A percentile compares a stretch with the other conserved stretches of the same genome.
These are phyloP conservation scores for Fusarium sp. DNA, from an alignment of 2,329 filamentous ascomycete species.

Conservation along the genomic window DNA sequence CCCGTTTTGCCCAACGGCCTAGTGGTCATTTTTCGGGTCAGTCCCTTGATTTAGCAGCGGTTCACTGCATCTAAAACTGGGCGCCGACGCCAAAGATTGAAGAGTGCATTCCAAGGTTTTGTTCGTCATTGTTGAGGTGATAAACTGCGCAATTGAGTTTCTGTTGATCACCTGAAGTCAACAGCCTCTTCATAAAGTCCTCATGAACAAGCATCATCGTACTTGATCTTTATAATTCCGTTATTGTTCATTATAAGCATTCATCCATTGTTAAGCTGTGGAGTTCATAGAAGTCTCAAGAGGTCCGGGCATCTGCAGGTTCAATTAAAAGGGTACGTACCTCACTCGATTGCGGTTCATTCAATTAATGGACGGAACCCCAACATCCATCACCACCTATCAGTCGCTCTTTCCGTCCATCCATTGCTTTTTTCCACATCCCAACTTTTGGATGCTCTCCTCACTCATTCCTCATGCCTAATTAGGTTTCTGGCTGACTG, in stretches of 20 bases:
- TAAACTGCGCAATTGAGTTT: constrained; percentile 3
- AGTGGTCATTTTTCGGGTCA: constrained; percentile 4
- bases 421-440: constrained; percentile 13
- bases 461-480: constrained; percentile 19
- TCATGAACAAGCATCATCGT: neutral
- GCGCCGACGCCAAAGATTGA: constrained; percentile 5
- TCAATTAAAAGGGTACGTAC: constrained; percentile 38
- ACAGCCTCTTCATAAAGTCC: neutral
- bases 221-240: neutral
- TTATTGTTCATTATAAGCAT: neutral
- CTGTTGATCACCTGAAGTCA: neutral
- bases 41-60: constrained; percentile 13
- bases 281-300: constrained; percentile 20
- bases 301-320: constrained; percentile 1
- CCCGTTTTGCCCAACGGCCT: constrained; percentile 24
- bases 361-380: constrained; percentile 26
- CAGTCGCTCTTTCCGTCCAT: constrained; percentile 16
- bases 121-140: neutral
- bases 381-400: constrained; percentile 27
- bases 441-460: constrained; percentile 9
- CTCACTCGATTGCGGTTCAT: neutral
- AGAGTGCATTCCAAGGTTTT: constrained; percentile 13
- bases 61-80: constrained; percentile 8
- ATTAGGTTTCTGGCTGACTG: constrained; percentile 20
- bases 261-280: neutral